Base-by-base conservation (phyloP, 331 rosid species). In the Erythrophleum ivorense region DNA sequence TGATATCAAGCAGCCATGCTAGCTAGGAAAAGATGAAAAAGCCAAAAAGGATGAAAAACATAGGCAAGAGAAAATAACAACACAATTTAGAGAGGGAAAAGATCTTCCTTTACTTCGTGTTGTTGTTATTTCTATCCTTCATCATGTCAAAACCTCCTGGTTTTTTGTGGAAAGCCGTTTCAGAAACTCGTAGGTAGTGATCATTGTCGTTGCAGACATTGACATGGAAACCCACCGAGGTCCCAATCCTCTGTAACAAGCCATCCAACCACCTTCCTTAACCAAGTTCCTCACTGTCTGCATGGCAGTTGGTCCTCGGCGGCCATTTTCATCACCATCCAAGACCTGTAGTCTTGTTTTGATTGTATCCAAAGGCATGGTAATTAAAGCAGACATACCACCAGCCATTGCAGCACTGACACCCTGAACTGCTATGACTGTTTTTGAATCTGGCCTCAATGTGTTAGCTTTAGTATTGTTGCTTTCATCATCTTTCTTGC, bases 401-500 rank as follows among this genome's bases (percentile, higher is more conserved):
- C 97, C 98, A 0, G 95, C 98, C 95, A 94, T 88, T 38, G 97
- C 97, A 74, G 98, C 98, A 81, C 98, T 92, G 67, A 87, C 90
- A 63, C 98, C 98, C 82, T 94, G 98, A 81, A 94, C 97, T 29
- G 94, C 98, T 88, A 92, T 90, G 70, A 92, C 79, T 0, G 92
- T 88, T 82, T 85, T 92, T 0, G 95, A 86, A 83, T 88, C 95
- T 0, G 97, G 98, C 68, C 76, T 86, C 76, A 85, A 84, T 0
- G 81, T 48, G 58, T 52, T 79, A 55, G 75, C 72, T 40, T 81
- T 85, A 75, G 57, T 81, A 11, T 85, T 91, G 45, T 67, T 81
- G 7, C 84, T 68, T 49, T 81, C 86, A 14, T 53, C 87, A 29
- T 81, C 86, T 77, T 87, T 91, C 91, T 86, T 90, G 77, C 82